phyloP scores from a whole-genome alignment of 2,329 filamentous ascomycete species.

The Emericellopsis cladophorae region DNA sequence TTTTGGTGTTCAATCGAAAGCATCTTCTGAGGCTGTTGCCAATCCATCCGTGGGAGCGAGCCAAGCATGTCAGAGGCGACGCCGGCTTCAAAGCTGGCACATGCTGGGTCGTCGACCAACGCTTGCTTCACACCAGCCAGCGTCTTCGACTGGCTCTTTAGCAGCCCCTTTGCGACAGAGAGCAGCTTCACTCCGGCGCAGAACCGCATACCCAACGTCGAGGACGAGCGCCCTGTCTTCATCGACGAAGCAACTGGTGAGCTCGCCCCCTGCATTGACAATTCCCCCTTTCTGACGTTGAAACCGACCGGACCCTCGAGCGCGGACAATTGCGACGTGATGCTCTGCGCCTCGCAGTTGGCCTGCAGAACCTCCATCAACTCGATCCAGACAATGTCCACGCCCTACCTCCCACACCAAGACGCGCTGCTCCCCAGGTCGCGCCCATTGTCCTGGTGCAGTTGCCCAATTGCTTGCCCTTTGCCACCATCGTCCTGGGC shows the following conservation, averaged over 20 bases:
- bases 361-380: slow-evolving; percentile 17
- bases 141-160: slow-evolving; percentile 22
- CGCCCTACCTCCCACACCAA: slow-evolving; percentile 23
- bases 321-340: slow-evolving; percentile 18
- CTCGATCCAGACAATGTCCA: slow-evolving; percentile 19
- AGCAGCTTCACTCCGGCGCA: slow-evolving; percentile 13
- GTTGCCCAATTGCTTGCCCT: slow-evolving; percentile 26
- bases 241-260: slow-evolving; percentile 25
- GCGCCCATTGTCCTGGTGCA: slow-evolving; percentile 28
- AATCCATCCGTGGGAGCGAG: too few relatives aligned
- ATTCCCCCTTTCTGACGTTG: neutral
- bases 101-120: neutral
- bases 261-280: slow-evolving; percentile 3
- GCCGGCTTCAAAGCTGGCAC: too few relatives aligned
- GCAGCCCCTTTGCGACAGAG: slow-evolving; percentile 20
- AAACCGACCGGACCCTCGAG: slow-evolving; percentile 21
- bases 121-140: slow-evolving; percentile 8
- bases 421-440: slow-evolving; percentile 22
- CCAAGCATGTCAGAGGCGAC: too few relatives aligned
- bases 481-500: slow-evolving; percentile 21
- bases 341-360: slow-evolving; percentile 20
- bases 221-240: slow-evolving; percentile 20
- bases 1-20: too few relatives aligned
- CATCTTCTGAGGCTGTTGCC: too few relatives aligned
- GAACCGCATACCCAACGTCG: slow-evolving; percentile 17